phyloP scores from a whole-genome alignment of 371 early-diverging fungal species.

The Apophysomyces ossiformis region DNA sequence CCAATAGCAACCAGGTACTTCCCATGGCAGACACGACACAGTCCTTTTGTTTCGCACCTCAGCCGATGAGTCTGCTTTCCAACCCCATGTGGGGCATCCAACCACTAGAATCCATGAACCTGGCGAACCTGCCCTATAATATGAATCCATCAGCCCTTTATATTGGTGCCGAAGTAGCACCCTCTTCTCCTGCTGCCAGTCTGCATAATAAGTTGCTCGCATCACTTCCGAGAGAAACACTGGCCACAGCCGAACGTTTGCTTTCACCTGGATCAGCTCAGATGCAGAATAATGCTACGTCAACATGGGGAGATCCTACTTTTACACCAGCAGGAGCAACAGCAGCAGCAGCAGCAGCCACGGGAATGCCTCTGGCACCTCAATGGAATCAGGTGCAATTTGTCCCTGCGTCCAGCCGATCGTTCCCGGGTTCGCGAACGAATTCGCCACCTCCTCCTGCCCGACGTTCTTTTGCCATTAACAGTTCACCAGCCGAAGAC shows the following conservation, averaged over 20 bases:
- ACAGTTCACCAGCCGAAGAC: conserved; percentile 18
- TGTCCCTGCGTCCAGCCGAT: conserved; percentile 2
- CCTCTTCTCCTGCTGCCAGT: conserved; percentile 33
- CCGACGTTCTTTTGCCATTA: not conserved
- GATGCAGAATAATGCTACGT: not conserved
- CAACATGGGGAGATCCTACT: conserved; percentile 1
- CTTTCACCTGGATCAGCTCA: conserved; percentile 24
- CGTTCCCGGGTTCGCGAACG: conserved; percentile 3
- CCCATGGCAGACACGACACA: not conserved
- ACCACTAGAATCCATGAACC: not conserved
- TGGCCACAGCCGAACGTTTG: conserved; percentile 38
- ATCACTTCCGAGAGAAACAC: conserved; percentile 37
- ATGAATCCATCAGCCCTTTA: conserved; percentile 22
- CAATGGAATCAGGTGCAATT: conserved; percentile 1
- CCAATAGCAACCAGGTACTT: not conserved
- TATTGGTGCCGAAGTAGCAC: conserved; percentile 30
- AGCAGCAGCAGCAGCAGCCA: conserved; percentile 13
- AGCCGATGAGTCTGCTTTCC: not conserved
- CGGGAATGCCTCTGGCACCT: not conserved
- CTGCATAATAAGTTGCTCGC: conserved; percentile 37
- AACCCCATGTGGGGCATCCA: not conserved
- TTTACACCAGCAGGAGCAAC: conserved; percentile 8
- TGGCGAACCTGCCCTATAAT: not conserved
- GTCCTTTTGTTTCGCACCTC: not conserved
- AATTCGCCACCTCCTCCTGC: conserved; percentile 11